Evolutionary conservation across 2,329 filamentous ascomycete species (phyloP).

Genomic region (Neonectria coccinea): DNA sequence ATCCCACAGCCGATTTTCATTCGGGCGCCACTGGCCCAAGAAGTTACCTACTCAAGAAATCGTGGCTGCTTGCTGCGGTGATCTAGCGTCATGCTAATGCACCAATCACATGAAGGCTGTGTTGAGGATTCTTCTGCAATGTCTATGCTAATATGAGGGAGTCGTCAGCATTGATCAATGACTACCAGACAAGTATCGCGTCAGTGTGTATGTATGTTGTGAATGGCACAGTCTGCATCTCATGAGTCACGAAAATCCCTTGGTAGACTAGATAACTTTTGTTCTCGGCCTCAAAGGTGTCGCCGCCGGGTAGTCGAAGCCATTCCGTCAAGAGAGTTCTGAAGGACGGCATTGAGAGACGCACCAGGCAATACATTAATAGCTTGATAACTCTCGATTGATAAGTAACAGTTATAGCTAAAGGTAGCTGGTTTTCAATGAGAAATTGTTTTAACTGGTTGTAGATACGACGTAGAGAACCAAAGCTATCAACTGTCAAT

Average conservation of each 20-base stretch:
- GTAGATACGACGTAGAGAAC: too few relatives aligned
- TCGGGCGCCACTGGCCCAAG: background rate
- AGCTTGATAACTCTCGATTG: too few relatives aligned
- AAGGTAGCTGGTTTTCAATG: too few relatives aligned
- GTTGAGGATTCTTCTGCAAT: background rate
- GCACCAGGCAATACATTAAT: too few relatives aligned
- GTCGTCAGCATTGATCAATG: background rate
- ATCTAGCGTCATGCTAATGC: background rate
- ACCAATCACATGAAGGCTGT: background rate
- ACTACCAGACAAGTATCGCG: background rate
- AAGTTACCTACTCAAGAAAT: slow-evolving; percentile 5
- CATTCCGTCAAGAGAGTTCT: too few relatives aligned
- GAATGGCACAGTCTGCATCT: background rate
- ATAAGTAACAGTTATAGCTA: too few relatives aligned
- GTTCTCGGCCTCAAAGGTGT: too few relatives aligned
- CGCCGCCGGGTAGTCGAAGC: too few relatives aligned
- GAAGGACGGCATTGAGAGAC: too few relatives aligned
- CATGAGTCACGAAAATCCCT: background rate
- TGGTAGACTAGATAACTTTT: background rate
- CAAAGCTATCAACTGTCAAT: too few relatives aligned
- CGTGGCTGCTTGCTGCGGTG: background rate
- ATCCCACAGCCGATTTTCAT: background rate
- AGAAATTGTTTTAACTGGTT: too few relatives aligned
- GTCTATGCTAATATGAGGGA: background rate
- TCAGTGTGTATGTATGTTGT: too few relatives aligned